Conservation (phyloP, 2,329 filamentous ascomycete species). For the Didymellaceae sp. region DNA sequence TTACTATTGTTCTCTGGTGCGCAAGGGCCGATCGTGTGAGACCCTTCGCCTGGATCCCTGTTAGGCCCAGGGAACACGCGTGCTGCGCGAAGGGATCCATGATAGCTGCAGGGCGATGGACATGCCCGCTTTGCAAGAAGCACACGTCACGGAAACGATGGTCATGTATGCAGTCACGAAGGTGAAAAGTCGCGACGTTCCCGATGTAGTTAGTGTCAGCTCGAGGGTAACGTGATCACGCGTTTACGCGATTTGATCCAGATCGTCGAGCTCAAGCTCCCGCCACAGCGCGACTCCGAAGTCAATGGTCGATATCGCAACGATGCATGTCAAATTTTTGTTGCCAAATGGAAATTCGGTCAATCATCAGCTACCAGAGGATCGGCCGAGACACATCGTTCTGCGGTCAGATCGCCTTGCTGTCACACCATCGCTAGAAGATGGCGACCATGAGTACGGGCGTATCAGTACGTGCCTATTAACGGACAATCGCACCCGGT, state of each 20-base stretch:
- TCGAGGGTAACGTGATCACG: slow-evolving; percentile 12
- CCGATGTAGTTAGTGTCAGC: neutral
- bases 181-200: neutral
- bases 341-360: neutral
- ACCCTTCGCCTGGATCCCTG: slow-evolving; percentile 14
- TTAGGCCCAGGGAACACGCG: neutral
- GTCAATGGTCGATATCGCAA: neutral
- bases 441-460: slow-evolving; percentile 21
- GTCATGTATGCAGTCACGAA: neutral
- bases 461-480: slow-evolving; percentile 24
- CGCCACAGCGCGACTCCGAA: slow-evolving; percentile 27
- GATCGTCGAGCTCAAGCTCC: neutral
- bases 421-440: neutral
- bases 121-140: no score
- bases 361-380: neutral
- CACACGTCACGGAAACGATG: no score
- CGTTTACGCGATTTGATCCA: slow-evolving; percentile 25
- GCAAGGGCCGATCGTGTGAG: slow-evolving; percentile 23
- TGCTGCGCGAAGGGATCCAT: neutral
- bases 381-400: neutral
- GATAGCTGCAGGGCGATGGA: no score
- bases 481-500: neutral
- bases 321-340: slow-evolving; percentile 14
- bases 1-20: slow-evolving; percentile 47
- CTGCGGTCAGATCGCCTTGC: neutral